phyloP scores from a whole-genome alignment of 352 stramenopile species.

The Pythium dissotocum region DNA sequence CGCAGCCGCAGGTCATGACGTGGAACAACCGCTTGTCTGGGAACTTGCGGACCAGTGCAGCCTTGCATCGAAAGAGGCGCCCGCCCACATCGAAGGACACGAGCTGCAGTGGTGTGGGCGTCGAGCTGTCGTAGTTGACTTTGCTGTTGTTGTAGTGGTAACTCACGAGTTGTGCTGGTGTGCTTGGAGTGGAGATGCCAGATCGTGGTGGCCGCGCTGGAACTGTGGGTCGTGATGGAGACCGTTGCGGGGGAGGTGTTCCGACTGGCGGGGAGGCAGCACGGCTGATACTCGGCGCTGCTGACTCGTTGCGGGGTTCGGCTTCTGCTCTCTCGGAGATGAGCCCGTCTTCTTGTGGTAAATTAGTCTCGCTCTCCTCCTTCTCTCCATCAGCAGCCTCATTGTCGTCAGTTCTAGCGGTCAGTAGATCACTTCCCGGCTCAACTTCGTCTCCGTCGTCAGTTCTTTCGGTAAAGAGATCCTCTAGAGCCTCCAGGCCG shows the following conservation, averaged over 20 bases:
- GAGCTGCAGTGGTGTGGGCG: conserved; percentile 15
- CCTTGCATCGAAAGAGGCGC: conserved; percentile 67
- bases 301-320: not conserved
- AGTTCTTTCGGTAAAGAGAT: conserved; percentile 26
- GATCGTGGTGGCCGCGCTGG: conserved; percentile 15
- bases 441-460: conserved; percentile 12
- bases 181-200: not conserved
- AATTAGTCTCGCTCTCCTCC: not conserved
- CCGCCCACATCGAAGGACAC: conserved; percentile 70
- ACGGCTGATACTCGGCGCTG: not conserved
- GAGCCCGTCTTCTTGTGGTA: not conserved
- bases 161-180: not conserved
- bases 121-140: not conserved
- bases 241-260: not conserved
- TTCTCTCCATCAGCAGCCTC: not conserved
- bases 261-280: not conserved
- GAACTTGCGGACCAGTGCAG: conserved; percentile 57
- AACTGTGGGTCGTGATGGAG: not conserved
- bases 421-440: not conserved
- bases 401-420: not conserved
- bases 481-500: conserved; percentile 15
- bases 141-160: not conserved
- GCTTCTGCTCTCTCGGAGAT: not conserved
- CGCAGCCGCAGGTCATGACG: conserved; percentile 60
- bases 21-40: conserved; percentile 62